Base-by-base conservation (phyloP, 148 eudicot species). In the Arctostaphylos glauca region DNA sequence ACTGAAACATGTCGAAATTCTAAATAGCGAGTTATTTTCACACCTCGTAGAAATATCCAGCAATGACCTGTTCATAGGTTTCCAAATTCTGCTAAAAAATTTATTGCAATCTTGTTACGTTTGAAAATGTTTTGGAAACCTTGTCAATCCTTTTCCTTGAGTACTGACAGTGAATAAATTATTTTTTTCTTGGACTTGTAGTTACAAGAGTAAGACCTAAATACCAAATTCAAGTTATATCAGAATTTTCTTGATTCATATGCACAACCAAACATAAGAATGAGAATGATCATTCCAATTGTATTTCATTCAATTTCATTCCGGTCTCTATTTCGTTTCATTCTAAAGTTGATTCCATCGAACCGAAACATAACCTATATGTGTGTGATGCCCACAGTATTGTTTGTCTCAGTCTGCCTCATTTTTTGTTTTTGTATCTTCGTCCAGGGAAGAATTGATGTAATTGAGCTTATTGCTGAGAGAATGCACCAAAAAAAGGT, bases 401-500 rank as follows among this genome's bases (percentile, higher is more conserved):
- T 2, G 43, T 49, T 76, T 19, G 23, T 25, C 31, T 79, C 73
- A 46, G 6, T 48, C 46, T 31, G 55, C 41, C 43, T 79, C 72
- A 12, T 21, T 62, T 38, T 9, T 68, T 66, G 41, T 21, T 83
- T 25, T 82, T 44, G 48, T 56, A 46, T 31, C 14, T 16, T 49
- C 44, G 46, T 9, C 43, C 88, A 95, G 98, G 92, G 88, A 84
- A 93, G 91, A 86, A 88, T 93, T 5, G 94, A 92, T 83, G 84
- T 94, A 68, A 70, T 91, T 14, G 99, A 96, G 90, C 78, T 85
- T 81, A 82, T 93, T 60, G 83, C 90, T 1, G 90, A 91, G 81
- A 82, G 62, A 81, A 96, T 96, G 97, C 94, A 87, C 76, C 84
- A 77, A 80, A 74, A 85, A 82, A 88, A 85, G 78, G 77, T 96